Conservation (phyloP, 306 rosid species). For the Cicer yamashitae region DNA sequence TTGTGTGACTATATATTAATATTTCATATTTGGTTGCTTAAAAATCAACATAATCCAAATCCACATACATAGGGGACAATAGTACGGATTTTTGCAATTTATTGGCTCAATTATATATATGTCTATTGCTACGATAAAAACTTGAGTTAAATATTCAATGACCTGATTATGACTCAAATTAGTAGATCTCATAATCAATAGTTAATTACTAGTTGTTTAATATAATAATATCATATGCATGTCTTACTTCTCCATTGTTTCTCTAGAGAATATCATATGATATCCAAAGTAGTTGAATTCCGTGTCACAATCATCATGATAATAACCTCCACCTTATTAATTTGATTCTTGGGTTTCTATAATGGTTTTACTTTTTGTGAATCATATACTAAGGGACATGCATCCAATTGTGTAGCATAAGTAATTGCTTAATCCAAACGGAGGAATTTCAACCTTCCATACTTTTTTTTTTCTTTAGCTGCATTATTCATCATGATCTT, state of each 20-base stretch:
- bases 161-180: conserved; percentile 42
- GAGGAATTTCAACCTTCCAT: conserved; percentile 45
- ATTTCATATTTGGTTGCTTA: conserved; percentile 22
- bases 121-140: conserved; percentile 35
- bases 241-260: conserved; percentile 37
- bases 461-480: conserved; percentile 26
- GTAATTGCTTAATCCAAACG: conserved; percentile 39
- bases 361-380: conserved; percentile 45
- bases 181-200: conserved; percentile 26
- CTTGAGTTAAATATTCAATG: conserved; percentile 50
- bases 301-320: conserved; percentile 53
- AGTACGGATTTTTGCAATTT: conserved; percentile 40
- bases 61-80: conserved; percentile 39
- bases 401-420: conserved; percentile 48
- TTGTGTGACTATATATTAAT: conserved; percentile 28
- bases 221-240: conserved; percentile 8
- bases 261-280: conserved; percentile 42
- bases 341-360: conserved; percentile 45
- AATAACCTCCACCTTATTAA: conserved; percentile 50
- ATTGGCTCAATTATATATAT: conserved; percentile 27
- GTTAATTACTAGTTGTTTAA: conserved; percentile 27
- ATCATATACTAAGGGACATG: conserved; percentile 46
- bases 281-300: conserved; percentile 49
- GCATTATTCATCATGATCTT: neutral
- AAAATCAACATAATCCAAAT: conserved; percentile 44